Evolutionary conservation across 2,329 filamentous ascomycete genomes (phyloP).

Genomic region (Cytospora mali): DNA sequence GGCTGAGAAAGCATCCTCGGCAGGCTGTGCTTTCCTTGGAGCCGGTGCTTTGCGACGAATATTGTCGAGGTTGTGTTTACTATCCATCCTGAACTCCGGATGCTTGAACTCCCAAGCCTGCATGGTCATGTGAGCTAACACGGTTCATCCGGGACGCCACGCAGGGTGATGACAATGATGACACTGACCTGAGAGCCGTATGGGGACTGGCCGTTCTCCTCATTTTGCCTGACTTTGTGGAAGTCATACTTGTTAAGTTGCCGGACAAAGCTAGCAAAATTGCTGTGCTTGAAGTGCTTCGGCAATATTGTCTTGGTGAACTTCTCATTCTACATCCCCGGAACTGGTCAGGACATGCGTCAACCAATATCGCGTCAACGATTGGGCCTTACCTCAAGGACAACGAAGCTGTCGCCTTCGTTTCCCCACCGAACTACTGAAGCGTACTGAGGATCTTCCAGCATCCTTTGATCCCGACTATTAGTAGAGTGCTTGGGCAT

Average conservation of each 20-base stretch:
- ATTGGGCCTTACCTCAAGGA: slow-evolving; percentile 74
- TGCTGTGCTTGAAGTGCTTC: slow-evolving; percentile 99
- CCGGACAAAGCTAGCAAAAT: slow-evolving; percentile 94
- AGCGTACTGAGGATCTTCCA: slow-evolving; percentile 91
- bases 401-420: slow-evolving; percentile 93
- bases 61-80: slow-evolving; percentile 94
- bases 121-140: slow-evolving; percentile 35
- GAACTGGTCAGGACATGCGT: slow-evolving; percentile 30
- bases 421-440: slow-evolving; percentile 95
- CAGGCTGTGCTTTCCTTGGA: slow-evolving; percentile 70
- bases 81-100: slow-evolving; percentile 92
- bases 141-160: slow-evolving; percentile 2
- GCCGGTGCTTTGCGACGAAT: slow-evolving; percentile 95
- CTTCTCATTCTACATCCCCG: slow-evolving; percentile 77
- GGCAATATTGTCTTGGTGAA: slow-evolving; percentile 97
- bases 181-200: slow-evolving; percentile 74
- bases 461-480: slow-evolving; percentile 66
- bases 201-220: slow-evolving; percentile 78
- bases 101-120: slow-evolving; percentile 97
- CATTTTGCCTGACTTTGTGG: slow-evolving; percentile 93
- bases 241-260: slow-evolving; percentile 98
- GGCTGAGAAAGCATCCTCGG: slow-evolving; percentile 74
- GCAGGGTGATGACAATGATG: slow-evolving; percentile 1
- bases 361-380: slow-evolving; percentile 12
- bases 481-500: slow-evolving; percentile 34